A percentile compares a stretch with the other conserved stretches of the same genome.
Evolutionary conservation across 352 stramenopile species (phyloP).

Genomic region (Globisporangium sylvaticum): DNA sequence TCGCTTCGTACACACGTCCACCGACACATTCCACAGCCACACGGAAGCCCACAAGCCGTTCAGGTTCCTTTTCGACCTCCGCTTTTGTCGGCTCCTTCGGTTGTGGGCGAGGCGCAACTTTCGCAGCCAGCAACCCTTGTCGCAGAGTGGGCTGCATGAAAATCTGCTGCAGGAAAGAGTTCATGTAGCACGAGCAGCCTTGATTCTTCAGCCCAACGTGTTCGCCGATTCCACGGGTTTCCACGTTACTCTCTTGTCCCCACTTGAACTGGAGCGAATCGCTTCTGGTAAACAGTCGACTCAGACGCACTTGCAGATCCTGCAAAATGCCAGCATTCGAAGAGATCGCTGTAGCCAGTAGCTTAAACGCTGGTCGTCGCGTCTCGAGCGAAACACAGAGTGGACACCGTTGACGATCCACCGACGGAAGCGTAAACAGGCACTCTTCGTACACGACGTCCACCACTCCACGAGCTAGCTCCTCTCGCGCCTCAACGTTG

Average conservation of each 20-base stretch:
- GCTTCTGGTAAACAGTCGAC: slow-evolving; percentile 54
- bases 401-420: slow-evolving; percentile 56
- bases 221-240: slow-evolving; percentile 76
- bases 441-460: slow-evolving; percentile 84
- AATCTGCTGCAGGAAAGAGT: slow-evolving; percentile 98
- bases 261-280: slow-evolving; percentile 67
- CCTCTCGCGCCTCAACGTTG: slow-evolving; percentile 43
- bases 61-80: slow-evolving; percentile 84
- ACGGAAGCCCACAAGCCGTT: slow-evolving; percentile 66
- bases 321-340: slow-evolving; percentile 59
- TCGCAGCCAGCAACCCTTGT: slow-evolving; percentile 70
- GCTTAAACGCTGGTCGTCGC: slow-evolving; percentile 71
- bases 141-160: slow-evolving; percentile 88
- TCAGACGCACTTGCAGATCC: slow-evolving; percentile 51
- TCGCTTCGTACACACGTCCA: slow-evolving; percentile 91
- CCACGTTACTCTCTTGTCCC: slow-evolving; percentile 81
- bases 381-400: slow-evolving; percentile 79
- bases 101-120: slow-evolving; percentile 50
- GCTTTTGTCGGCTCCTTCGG: slow-evolving; percentile 79
- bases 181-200: slow-evolving; percentile 99
- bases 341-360: slow-evolving; percentile 76
- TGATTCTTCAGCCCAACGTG: slow-evolving; percentile 97
- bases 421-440: slow-evolving; percentile 75
- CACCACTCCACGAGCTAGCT: slow-evolving; percentile 60
- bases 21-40: slow-evolving; percentile 93